phyloP scores from a whole-genome alignment of 1,284 basidiomycete genomes.

The Ganoderma boninense region DNA sequence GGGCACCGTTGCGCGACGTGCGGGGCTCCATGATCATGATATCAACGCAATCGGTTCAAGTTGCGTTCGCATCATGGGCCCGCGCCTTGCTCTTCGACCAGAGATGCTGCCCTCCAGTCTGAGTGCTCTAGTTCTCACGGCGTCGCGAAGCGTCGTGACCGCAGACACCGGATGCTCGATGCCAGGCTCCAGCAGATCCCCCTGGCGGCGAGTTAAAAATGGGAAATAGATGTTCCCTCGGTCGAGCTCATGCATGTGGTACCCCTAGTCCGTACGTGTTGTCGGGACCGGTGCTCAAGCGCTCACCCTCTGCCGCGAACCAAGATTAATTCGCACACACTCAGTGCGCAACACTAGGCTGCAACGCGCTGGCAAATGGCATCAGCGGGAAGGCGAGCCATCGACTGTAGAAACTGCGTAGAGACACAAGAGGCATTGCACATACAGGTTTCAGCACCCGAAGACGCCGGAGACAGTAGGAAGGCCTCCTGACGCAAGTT shows the following conservation, averaged over 20 bases:
- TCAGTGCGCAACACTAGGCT: too few relatives aligned
- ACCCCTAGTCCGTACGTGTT: too few relatives aligned
- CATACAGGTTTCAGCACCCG: not conserved
- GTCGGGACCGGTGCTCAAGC: not conserved
- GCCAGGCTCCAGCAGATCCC: not conserved
- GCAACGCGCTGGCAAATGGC: not conserved
- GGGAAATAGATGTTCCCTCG: not conserved
- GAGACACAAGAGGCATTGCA: not conserved
- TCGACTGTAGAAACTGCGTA: not conserved
- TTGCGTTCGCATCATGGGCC: not conserved
- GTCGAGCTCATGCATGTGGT: too few relatives aligned
- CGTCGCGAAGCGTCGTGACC: constrained; percentile 1
- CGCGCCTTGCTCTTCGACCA: too few relatives aligned
- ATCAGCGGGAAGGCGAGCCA: not conserved
- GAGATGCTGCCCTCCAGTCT: too few relatives aligned
- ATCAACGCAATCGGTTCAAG: not conserved
- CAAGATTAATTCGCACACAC: not conserved
- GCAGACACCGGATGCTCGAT: not conserved
- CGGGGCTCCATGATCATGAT: constrained; percentile 2
- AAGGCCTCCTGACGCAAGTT: not conserved
- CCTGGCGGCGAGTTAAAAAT: not conserved
- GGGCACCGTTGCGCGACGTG: not conserved
- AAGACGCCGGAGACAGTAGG: not conserved
- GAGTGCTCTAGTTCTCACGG: not conserved
- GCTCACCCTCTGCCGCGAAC: not conserved